A percentile compares a stretch with the other conserved stretches of the same genome.
These are phyloP conservation scores for Saccharomyces uvarum DNA, from an alignment of 1,139 yeast species.

Conservation along the genomic window DNA sequence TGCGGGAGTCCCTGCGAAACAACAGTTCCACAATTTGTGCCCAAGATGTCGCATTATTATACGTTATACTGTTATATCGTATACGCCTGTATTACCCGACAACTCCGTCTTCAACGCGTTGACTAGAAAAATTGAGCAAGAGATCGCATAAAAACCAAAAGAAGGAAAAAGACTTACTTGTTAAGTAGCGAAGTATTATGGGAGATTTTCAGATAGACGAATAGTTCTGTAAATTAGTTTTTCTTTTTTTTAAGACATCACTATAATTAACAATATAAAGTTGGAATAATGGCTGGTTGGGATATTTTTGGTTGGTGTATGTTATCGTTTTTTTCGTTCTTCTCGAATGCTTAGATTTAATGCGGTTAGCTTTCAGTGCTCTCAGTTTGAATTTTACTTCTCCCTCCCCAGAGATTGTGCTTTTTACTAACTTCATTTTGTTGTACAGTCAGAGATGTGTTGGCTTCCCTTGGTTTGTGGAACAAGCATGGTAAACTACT, in stretches of 20 bases:
- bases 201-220: background rate
- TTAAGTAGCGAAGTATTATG: background rate
- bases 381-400: background rate
- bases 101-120: constrained; percentile 1
- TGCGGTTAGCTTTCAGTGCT: background rate
- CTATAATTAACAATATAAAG: constrained; percentile 1
- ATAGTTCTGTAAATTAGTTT: background rate
- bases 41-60: background rate
- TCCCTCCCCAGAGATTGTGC: background rate
- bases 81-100: background rate
- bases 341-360: background rate
- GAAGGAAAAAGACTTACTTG: background rate
- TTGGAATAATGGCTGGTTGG: constrained; percentile 22
- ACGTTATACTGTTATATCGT: background rate
- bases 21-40: background rate
- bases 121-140: background rate
- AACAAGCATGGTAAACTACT: constrained; percentile 95
- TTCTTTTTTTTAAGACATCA: background rate
- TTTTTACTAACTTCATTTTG: background rate
- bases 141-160: constrained; percentile 1
- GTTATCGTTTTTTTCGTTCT: constrained; percentile 9
- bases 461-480: constrained; percentile 91
- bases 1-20: background rate
- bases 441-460: constrained; percentile 69
- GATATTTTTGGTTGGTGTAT: constrained; percentile 33